These are phyloP conservation scores for Coccinonectria pachysandricola DNA, from an alignment of 2,329 filamentous ascomycete species.

Conservation along the genomic window DNA sequence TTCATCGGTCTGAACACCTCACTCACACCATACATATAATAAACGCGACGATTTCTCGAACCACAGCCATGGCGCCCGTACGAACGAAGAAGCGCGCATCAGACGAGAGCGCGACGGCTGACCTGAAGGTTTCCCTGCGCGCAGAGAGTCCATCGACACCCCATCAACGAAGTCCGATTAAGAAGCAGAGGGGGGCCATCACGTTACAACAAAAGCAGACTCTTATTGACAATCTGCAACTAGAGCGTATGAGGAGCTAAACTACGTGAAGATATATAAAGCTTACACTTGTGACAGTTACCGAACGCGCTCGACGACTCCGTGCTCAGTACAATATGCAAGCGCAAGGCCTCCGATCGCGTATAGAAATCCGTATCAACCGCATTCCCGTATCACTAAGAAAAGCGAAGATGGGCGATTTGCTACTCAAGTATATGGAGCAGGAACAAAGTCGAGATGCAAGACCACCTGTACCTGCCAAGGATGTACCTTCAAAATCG, in stretches of 20 bases:
- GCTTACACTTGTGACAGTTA: constrained; percentile 46
- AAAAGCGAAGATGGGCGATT: constrained; percentile 71
- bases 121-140: constrained; percentile 13
- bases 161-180: constrained; percentile 46
- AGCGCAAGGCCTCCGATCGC: constrained; percentile 71
- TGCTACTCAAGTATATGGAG: constrained; percentile 46
- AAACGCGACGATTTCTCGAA: constrained; percentile 10
- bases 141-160: constrained; percentile 28
- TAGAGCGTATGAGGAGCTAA: constrained; percentile 56
- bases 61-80: constrained; percentile 34
- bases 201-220: constrained; percentile 70
- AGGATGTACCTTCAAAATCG: constrained; percentile 31
- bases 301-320: constrained; percentile 76
- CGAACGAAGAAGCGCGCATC: constrained; percentile 27
- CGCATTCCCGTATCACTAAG: constrained; percentile 75
- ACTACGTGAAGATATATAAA: constrained; percentile 6
- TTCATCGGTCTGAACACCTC: no score
- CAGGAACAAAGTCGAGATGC: constrained; percentile 32
- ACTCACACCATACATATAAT: constrained; percentile 2
- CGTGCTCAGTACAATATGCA: constrained; percentile 83
- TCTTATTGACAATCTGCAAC: constrained; percentile 77
- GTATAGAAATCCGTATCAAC: constrained; percentile 88
- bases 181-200: constrained; percentile 51
- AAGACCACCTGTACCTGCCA: constrained; percentile 39
- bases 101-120: constrained; percentile 14